These are phyloP conservation scores for Mycogone perniciosa DNA, from an alignment of 2,329 filamentous ascomycete species.

Conservation along the genomic window DNA sequence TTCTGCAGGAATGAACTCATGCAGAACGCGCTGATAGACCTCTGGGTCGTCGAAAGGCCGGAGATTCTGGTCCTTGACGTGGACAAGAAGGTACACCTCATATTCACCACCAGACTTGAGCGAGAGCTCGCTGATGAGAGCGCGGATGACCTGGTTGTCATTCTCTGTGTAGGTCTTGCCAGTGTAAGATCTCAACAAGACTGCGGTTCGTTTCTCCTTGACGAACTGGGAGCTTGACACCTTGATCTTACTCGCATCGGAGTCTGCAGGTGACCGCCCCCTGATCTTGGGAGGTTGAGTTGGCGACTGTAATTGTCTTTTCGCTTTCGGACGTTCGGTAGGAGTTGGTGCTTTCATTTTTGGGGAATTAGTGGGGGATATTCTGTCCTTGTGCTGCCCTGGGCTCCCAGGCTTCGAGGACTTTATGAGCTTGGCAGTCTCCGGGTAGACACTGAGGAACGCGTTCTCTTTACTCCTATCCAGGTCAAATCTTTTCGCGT, in stretches of 20 bases:
- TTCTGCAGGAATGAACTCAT: conserved; percentile 60
- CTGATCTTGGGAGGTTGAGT: conserved; percentile 12
- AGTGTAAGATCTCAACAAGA: conserved; percentile 70
- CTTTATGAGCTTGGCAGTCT: conserved; percentile 18
- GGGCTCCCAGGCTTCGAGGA: not conserved
- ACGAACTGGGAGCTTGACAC: conserved; percentile 16
- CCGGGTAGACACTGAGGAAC: conserved; percentile 37
- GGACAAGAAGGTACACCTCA: conserved; percentile 71
- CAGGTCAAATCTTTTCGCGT: conserved; percentile 56
- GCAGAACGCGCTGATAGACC: conserved; percentile 54
- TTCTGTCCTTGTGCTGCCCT: conserved; percentile 2
- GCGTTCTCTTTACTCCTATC: conserved; percentile 36
- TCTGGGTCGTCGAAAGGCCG: conserved; percentile 54
- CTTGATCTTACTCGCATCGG: conserved; percentile 8
- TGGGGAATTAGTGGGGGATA: not conserved
- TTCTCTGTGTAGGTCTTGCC: conserved; percentile 72
- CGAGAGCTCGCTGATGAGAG: conserved; percentile 70
- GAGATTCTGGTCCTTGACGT: conserved; percentile 59
- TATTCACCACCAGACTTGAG: conserved; percentile 75
- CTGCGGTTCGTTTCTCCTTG: conserved; percentile 55
- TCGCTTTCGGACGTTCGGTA: not conserved
- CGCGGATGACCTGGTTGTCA: conserved; percentile 70
- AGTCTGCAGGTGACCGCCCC: conserved; percentile 8
- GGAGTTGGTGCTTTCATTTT: not conserved
- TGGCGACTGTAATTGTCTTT: not conserved